Evolutionary conservation across 495 filamentous ascomycete genomes (phyloP).

Genomic region (Parachaetomium inaequale): DNA sequence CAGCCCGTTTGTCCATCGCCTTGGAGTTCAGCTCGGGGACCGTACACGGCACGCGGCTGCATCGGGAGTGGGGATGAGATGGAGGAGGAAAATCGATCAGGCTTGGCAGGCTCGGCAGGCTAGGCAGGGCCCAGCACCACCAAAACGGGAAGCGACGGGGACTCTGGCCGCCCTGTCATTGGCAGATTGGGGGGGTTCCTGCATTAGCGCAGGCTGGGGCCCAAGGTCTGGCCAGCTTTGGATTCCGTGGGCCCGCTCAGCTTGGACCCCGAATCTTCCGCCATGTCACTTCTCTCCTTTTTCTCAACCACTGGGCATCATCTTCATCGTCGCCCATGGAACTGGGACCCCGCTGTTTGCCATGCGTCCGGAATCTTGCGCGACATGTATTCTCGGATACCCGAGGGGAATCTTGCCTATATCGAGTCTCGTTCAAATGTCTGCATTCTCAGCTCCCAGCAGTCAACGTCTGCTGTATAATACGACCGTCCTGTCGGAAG

Average conservation of each 20-base stretch:
- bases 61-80: not conserved
- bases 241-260: not conserved
- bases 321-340: not conserved
- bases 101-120: not conserved
- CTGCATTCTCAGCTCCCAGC: not conserved
- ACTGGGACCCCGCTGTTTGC: not conserved
- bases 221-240: not conserved
- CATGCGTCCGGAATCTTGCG: not conserved
- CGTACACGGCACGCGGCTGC: not conserved
- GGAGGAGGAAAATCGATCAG: not conserved
- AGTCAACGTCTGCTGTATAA: not conserved
- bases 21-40: slow-evolving; percentile 11
- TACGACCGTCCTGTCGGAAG: not conserved
- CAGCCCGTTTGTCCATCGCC: slow-evolving; percentile 1
- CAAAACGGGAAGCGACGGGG: slow-evolving; percentile 3
- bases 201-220: slow-evolving; percentile 1
- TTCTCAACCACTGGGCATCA: not conserved
- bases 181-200: not conserved
- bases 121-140: not conserved
- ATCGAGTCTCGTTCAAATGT: not conserved
- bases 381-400: not conserved
- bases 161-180: not conserved
- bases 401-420: not conserved
- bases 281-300: not conserved
- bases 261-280: slow-evolving; percentile 9